Base-by-base conservation (phyloP, 1,284 basidiomycete species). In the Irpex lacteus region DNA sequence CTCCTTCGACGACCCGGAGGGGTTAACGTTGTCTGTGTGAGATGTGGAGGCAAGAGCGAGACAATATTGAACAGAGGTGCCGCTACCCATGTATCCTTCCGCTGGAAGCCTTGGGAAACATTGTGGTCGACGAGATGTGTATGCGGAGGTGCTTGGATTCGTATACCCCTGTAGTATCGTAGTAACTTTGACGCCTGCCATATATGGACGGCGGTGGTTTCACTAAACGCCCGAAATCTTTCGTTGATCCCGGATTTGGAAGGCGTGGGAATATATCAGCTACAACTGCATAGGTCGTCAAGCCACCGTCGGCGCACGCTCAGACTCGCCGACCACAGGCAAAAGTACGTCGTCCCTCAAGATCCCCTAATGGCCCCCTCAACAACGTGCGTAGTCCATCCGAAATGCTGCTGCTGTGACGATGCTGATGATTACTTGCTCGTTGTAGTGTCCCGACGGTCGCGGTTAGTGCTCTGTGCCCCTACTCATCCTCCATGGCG, bases 61-160 rank as follows among this genome's bases (percentile, higher is more conserved):
- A 69, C 82, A 7, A 73, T 74, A 13, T 71, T 76, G 47, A 72
- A 73, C 47, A 66, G 73, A 32, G 72, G 68, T 57, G 61, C 70
- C 52, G 69, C 72, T 54, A 74, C 74, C 8, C 75, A 75, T 60
- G 60, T 74, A 15, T 82, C 84, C 19, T 66, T 74, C 13, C 76
- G 77, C 61, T 90, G 89, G 88, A 77, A 74, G 58, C 75, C 80
- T 21, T 92, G 89, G 88, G 85, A 88, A 72, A 83, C 76, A 66
- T 79, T 77, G 66, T 91, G 86, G 87, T 74, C 72, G 47, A 72
- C 70, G 40, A 78, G 80, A 37, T 92, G 90, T 74, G 78, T 92
- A 19, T 92, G 90, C 74, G 89, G 88, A n/a, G 90, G 90, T 4
- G 67, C 74, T 11, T 92, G 90, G 89, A 70, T 68, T 47, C 61